phyloP scores from a whole-genome alignment of 1,284 basidiomycete species.

The Microbotryum violaceum region DNA sequence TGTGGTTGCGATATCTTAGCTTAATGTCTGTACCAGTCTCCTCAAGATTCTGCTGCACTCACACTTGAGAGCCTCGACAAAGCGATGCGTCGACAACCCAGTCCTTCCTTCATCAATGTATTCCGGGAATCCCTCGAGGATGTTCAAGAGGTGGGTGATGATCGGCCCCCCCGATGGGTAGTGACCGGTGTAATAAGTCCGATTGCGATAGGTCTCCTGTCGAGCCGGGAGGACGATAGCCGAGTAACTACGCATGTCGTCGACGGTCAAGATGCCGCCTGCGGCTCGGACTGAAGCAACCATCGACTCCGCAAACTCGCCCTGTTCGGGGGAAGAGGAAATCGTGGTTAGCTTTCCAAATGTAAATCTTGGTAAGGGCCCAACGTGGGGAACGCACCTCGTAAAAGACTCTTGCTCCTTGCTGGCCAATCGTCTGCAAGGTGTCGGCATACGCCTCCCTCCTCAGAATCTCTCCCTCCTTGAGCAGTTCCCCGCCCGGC shows the following conservation, averaged over 20 bases:
- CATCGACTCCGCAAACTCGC: slow-evolving; percentile 64
- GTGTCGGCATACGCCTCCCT: slow-evolving; percentile 63
- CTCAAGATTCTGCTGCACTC: slow-evolving; percentile 32
- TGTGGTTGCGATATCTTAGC: neutral
- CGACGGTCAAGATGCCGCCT: slow-evolving; percentile 69
- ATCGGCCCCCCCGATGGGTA: slow-evolving; percentile 77
- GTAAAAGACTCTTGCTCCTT: slow-evolving; percentile 68
- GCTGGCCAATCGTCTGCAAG: slow-evolving; percentile 55
- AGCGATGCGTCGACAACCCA: slow-evolving; percentile 57
- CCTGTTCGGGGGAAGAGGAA: slow-evolving; percentile 43
- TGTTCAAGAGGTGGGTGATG: slow-evolving; percentile 68
- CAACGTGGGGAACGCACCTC: slow-evolving; percentile 40
- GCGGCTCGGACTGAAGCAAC: slow-evolving; percentile 56
- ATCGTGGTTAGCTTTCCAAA: neutral
- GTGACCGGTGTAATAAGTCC: slow-evolving; percentile 72
- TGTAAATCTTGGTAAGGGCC: slow-evolving; percentile 37
- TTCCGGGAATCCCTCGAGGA: slow-evolving; percentile 58
- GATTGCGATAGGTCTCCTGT: slow-evolving; percentile 63
- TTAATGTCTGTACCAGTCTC: neutral
- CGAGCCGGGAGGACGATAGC: slow-evolving; percentile 67
- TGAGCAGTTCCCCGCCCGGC: slow-evolving; percentile 61
- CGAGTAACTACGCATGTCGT: slow-evolving; percentile 62
- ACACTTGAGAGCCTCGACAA: slow-evolving; percentile 72
- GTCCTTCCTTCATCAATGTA: slow-evolving; percentile 49
- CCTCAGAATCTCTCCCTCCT: slow-evolving; percentile 63